phyloP scores from a whole-genome alignment of 257 asterid genomes.

The Primulina tabacum region DNA sequence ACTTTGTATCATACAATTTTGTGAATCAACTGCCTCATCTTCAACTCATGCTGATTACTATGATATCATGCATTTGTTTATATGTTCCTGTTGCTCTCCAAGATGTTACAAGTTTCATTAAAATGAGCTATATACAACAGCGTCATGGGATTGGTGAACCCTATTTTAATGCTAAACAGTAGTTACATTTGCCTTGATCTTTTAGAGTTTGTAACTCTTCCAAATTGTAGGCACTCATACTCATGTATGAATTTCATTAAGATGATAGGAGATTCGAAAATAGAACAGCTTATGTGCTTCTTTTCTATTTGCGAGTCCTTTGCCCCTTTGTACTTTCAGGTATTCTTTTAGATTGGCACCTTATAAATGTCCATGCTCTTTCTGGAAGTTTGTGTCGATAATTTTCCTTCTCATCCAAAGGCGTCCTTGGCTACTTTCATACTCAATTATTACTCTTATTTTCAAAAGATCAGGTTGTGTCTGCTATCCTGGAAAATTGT shows the following conservation, averaged over 20 bases:
- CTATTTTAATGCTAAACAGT: constrained; percentile 3
- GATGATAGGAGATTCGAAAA: constrained; percentile 16
- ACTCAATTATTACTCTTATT: constrained; percentile 37
- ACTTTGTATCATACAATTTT: constrained; percentile 1
- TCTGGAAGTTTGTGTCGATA: constrained; percentile 2
- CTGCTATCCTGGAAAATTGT: constrained; percentile 65
- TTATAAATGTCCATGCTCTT: background rate
- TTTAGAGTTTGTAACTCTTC: constrained; percentile 14
- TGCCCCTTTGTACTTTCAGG: constrained; percentile 4
- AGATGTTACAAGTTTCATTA: constrained; percentile 20
- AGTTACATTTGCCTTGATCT: constrained; percentile 18
- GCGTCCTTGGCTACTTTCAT: constrained; percentile 21
- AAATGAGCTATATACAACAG: background rate
- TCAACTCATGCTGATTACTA: constrained; percentile 7
- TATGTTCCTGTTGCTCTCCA: constrained; percentile 13
- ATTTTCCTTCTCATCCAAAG: constrained; percentile 22
- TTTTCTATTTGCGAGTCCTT: constrained; percentile 11
- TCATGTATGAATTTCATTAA: constrained; percentile 14
- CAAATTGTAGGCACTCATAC: constrained; percentile 3
- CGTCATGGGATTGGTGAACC: background rate
- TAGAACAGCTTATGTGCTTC: constrained; percentile 2
- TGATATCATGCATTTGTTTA: constrained; percentile 7
- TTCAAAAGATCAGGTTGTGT: constrained; percentile 70
- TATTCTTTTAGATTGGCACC: constrained; percentile 14
- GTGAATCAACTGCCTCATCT: constrained; percentile 9